These are phyloP conservation scores for Pistacia vera DNA, from an alignment of 345 rosid genomes.

Conservation along the genomic window DNA sequence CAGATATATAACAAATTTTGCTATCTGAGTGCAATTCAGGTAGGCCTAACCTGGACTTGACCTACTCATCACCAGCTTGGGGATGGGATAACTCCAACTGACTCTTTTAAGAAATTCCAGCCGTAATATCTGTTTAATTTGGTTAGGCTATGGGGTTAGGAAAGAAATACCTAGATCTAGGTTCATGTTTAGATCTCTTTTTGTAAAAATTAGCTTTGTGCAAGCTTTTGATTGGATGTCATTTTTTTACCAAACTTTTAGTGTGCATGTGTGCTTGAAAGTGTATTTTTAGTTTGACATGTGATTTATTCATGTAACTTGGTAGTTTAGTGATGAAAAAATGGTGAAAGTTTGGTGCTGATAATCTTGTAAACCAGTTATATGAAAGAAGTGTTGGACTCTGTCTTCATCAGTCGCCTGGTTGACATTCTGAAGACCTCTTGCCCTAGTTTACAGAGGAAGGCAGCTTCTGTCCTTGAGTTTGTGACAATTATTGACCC, in stretches of 20 bases:
- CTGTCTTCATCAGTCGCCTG: conserved; percentile 54
- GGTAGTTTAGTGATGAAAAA: background rate
- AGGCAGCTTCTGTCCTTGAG: conserved; percentile 73
- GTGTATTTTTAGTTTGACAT: background rate
- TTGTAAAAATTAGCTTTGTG: too few relatives aligned
- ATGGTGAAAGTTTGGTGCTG: conserved; percentile 14
- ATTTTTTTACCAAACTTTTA: background rate
- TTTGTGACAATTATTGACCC: conserved; percentile 45
- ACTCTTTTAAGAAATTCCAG: too few relatives aligned
- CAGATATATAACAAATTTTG: too few relatives aligned
- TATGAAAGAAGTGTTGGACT: conserved; percentile 55
- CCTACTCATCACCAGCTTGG: too few relatives aligned
- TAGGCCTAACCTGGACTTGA: too few relatives aligned
- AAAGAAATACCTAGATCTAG: too few relatives aligned
- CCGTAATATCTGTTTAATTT: too few relatives aligned
- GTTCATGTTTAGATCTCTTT: too few relatives aligned
- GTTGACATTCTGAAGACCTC: conserved; percentile 62
- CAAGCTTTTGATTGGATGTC: background rate
- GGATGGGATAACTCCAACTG: too few relatives aligned
- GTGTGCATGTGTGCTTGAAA: background rate
- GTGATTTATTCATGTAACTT: conserved; percentile 3
- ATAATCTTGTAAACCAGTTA: conserved; percentile 26
- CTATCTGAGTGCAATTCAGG: too few relatives aligned
- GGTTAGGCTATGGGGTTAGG: too few relatives aligned
- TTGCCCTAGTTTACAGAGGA: conserved; percentile 60